phyloP scores from a whole-genome alignment of 805 yeast species.

The Candida pseudoglaebosa region DNA sequence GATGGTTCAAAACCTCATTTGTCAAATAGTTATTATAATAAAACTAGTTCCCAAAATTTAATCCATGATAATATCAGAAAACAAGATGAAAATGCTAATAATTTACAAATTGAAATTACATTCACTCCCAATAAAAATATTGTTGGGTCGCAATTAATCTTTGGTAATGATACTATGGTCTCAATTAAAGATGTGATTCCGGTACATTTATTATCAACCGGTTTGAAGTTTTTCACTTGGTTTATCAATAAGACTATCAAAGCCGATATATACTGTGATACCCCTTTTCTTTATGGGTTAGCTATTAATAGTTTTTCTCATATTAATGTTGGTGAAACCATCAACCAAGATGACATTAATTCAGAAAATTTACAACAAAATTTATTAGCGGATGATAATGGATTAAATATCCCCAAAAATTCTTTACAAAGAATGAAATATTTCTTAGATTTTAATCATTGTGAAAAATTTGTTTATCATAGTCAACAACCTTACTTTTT shows the following conservation, averaged over 20 bases:
- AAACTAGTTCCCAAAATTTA: constrained; percentile 20
- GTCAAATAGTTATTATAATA: constrained; percentile 27
- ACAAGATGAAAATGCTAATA: constrained; percentile 15
- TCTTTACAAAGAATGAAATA: constrained; percentile 39
- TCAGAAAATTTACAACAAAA: constrained; percentile 22
- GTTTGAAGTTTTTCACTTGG: constrained; percentile 52
- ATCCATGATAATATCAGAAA: constrained; percentile 13
- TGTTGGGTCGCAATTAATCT: constrained; percentile 52
- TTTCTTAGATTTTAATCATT: constrained; percentile 37
- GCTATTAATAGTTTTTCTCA: constrained; percentile 55
- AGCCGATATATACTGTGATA: constrained; percentile 57
- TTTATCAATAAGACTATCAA: constrained; percentile 61
- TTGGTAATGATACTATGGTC: constrained; percentile 65
- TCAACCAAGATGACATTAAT: constrained; percentile 1
- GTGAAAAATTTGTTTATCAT: constrained; percentile 39
- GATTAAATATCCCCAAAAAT: constrained; percentile 31
- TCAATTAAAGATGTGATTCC: constrained; percentile 60
- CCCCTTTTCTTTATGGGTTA: constrained; percentile 61
- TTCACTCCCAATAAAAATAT: constrained; percentile 42
- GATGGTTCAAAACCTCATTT: constrained; percentile 39
- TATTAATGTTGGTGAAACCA: constrained; percentile 24
- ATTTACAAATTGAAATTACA: constrained; percentile 29
- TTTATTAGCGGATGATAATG: constrained; percentile 12
- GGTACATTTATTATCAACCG: constrained; percentile 39
- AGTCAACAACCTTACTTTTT: constrained; percentile 39